Evolutionary conservation across 768 basidiomycete genomes (phyloP), one percentile per base, ranked within the genome.

Genomic region (Favolaschia claudopus): DNA sequence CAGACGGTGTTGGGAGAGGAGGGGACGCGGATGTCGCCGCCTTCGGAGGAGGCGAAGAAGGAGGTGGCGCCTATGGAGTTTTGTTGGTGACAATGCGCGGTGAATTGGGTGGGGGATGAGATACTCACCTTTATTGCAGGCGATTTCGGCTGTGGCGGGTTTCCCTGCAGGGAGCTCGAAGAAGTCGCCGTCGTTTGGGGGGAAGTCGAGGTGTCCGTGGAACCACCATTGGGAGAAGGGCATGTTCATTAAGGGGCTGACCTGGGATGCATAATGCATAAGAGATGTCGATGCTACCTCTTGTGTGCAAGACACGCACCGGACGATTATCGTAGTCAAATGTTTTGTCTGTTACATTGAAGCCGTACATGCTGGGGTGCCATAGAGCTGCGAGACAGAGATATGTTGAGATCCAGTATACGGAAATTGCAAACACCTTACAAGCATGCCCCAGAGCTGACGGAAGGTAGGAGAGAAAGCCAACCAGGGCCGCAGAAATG

Each of bases 301-400:
- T n/a, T n/a, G n/a, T n/a, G n/a, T n/a, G n/a, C n/a, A n/a, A n/a
- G n/a, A n/a, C n/a, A 36, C 28, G 7, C 32, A 58, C 85, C 24
- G 89, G 87, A 2, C 88, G 83, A 69, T 89, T 89, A 66, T 89
- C 88, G 70, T 87, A 87, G 5, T 74, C 39, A 46, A 79, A 88
- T 1, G 83, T 82, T 33, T 78, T 43, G 7, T 63, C 56, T 1
- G 87, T 88, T n/a, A 87, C 87, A 52, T 89, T 88, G 77, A 86
- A 89, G 1, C 89, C 88, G 57, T 65, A 88, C 85, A 89, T 88
- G 69, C 82, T 79, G 4, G 85, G 79, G 55, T 84, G 79, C 72
- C 73, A 87, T 15, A 84, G 62, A n/a, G 82, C 85, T 84, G 54
- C 1, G 12, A 1, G 25, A 37, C 33, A 5, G 8, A 46, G 4